Evolutionary conservation across 768 basidiomycete genomes (phyloP).

Genomic region (Lactarius evosmus): DNA sequence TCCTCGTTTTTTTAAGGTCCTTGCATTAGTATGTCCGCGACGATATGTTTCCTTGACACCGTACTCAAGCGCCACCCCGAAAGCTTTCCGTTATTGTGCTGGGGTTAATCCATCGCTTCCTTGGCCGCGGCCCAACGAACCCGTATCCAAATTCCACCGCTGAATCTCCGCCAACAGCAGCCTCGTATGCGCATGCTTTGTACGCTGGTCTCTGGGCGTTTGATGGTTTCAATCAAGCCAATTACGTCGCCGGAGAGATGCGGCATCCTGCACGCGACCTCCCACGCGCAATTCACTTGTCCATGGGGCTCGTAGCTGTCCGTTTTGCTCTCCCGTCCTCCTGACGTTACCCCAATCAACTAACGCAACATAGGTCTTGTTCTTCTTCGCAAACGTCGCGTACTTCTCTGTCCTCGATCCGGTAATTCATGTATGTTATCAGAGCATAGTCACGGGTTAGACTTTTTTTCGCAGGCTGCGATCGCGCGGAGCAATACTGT

Average conservation of each 20-base stretch:
- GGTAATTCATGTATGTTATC: not conserved
- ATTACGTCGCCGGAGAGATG: conserved; percentile 17
- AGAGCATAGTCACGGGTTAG: not conserved
- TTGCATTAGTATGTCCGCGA: conserved; percentile 1
- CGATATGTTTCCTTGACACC: not conserved
- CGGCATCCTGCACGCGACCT: conserved; percentile 11
- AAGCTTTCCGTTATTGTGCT: conserved; percentile 7
- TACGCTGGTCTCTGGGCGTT: conserved; percentile 14
- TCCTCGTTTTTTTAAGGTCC: not conserved
- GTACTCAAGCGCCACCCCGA: no score
- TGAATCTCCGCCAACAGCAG: not conserved
- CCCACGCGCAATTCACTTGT: conserved; percentile 14
- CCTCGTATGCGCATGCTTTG: conserved; percentile 14
- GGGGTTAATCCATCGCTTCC: not conserved
- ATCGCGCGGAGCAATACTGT: conserved; percentile 14
- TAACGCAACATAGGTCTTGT: conserved; percentile 2
- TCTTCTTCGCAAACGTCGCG: conserved; percentile 13
- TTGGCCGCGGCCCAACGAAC: not conserved
- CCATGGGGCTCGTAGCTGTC: conserved; percentile 15
- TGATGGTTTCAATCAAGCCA: conserved; percentile 16
- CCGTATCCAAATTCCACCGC: not conserved
- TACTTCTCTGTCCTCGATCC: conserved; percentile 17
- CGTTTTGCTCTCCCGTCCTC: not conserved
- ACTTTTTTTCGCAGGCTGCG: not conserved
- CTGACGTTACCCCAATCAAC: not conserved